Base-by-base conservation (phyloP, 1,284 basidiomycete species). In the Phellinidium pouzarii region DNA sequence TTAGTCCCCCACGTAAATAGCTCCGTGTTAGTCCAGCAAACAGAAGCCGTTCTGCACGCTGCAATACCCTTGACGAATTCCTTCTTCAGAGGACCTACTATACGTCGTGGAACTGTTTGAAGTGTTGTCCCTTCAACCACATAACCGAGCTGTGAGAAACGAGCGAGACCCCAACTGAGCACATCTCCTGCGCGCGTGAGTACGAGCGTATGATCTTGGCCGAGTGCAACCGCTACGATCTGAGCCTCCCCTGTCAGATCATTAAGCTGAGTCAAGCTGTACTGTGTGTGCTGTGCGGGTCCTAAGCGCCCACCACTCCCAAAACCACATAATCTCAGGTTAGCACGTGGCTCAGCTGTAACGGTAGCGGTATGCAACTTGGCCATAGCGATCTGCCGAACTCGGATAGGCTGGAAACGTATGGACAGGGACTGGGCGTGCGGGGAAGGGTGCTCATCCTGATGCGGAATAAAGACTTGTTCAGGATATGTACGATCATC, bases 1-100 rank as follows among this genome's bases (percentile, higher is more conserved):
- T 98, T 97, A 22, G 89, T 93, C 0, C 95, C 96, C 94, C 94
- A 99, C 0, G 94, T 96, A 69, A 82, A 97, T 0, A 98, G 78
- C n/a, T 84, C 80, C n/a, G 64, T 66, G 14, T 78, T 77, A 0
- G 94, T 96, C 86, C 91, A 99, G 64, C 91, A 95, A 1, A 84
- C 93, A 19, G 90, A 93, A 22, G 92, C 88, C 22, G 83, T 84
- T 63, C 90, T 87, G 57, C 88, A 91, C 0, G 94, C 93, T 0
- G 94, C 91, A 3, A 95, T 78, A 17, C 96, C 96, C 19, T 75
- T 68, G 0, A 96, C 84, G 22, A 73, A 61, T 59, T 94, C 90
- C 66, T 87, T 91, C 73, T 87, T 90, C 58, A 98, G 68, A 1
- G 83, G 74, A 0, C 87, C 89, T 5, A 80, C 70, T 31, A 99